Evolutionary conservation across 2,329 filamentous ascomycete genomes (phyloP).

Genomic region (Fusarium sp.): DNA sequence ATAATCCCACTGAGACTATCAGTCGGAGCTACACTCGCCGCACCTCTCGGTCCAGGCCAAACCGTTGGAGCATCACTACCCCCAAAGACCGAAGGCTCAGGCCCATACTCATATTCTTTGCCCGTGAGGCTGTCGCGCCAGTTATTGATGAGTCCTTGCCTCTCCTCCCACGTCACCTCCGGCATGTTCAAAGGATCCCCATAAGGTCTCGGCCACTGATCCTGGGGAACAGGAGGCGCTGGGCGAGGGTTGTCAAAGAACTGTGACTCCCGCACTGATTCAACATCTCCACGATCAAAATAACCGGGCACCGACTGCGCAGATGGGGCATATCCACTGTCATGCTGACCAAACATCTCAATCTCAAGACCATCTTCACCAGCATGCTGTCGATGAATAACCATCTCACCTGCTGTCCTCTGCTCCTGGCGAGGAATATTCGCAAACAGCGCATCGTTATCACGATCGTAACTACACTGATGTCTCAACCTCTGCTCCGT

Average conservation of each 20-base stretch:
- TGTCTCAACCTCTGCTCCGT: conserved; percentile 7
- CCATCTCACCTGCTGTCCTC: conserved; percentile 25
- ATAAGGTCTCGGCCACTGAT: not conserved
- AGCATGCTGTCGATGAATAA: conserved; percentile 16
- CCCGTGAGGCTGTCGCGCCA: conserved; percentile 16
- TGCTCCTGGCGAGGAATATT: conserved; percentile 28
- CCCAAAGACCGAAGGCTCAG: conserved; percentile 8
- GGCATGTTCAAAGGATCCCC: not conserved
- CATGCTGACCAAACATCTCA: conserved; percentile 4
- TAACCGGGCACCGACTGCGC: not conserved
- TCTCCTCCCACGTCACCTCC: not conserved
- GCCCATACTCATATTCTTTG: not conserved
- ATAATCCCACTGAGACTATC: conserved; percentile 15
- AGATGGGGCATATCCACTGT: not conserved
- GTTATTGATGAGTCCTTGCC: not conserved
- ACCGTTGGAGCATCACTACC: conserved; percentile 18
- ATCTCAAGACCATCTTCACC: not conserved
- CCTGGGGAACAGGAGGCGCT: not conserved
- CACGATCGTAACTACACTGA: conserved; percentile 31
- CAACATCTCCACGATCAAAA: not conserved
- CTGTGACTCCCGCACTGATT: conserved; percentile 7
- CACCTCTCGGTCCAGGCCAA: conserved; percentile 13
- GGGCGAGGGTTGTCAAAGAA: conserved; percentile 2
- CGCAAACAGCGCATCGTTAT: conserved; percentile 31
- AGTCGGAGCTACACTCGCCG: not conserved